A percentile compares a stretch with the other conserved stretches of the same genome.
These are phyloP conservation scores for Suhomyces bolitotheri DNA, from an alignment of 1,139 yeast species.

Conservation along the genomic window DNA sequence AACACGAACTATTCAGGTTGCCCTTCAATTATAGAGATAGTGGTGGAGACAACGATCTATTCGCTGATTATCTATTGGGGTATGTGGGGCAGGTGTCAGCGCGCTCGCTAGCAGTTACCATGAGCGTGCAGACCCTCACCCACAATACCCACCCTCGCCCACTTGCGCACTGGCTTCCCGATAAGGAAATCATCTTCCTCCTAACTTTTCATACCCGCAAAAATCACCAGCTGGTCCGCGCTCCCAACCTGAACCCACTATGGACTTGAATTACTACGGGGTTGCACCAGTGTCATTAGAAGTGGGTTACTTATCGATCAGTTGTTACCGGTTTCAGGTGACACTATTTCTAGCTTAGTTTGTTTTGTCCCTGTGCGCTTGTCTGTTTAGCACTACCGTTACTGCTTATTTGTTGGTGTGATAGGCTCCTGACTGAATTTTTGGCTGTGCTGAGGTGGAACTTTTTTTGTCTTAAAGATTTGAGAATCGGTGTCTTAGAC, in stretches of 20 bases:
- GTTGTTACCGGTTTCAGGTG: too few species aligned
- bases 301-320: too few species aligned
- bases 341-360: too few species aligned
- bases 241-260: constrained; percentile 7
- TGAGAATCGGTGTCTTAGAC: not conserved
- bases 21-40: too few species aligned
- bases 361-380: too few species aligned
- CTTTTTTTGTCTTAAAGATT: not conserved
- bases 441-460: not conserved
- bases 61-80: too few species aligned
- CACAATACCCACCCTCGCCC: not conserved
- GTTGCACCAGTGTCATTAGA: not conserved
- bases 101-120: constrained; percentile 3
- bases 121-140: not conserved
- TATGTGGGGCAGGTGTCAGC: too few species aligned
- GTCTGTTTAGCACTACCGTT: too few species aligned
- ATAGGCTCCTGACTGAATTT: too few species aligned
- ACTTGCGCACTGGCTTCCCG: constrained; percentile 1
- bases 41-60: too few species aligned
- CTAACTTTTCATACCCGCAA: constrained; percentile 1
- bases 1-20: too few species aligned
- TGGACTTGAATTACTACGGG: constrained; percentile 6
- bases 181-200: constrained; percentile 1
- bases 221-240: not conserved
- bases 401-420: too few species aligned